Evolutionary conservation across 257 asterid genomes (phyloP).

Genomic region (Linaria vulgaris): DNA sequence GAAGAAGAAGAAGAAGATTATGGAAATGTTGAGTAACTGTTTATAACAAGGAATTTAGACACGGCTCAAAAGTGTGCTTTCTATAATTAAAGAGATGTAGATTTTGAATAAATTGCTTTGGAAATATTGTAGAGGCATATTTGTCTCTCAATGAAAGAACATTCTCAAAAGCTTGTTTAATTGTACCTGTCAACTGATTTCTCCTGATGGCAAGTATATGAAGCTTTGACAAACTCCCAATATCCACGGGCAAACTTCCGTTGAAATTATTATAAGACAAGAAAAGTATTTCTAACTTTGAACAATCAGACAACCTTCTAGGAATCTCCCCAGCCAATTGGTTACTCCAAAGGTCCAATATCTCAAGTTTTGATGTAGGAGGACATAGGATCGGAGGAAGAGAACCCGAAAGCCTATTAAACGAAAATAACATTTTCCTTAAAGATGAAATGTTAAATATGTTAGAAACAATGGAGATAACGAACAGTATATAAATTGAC

Average conservation of each 20-base stretch:
- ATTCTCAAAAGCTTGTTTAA: too few relatives aligned
- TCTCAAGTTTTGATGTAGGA: neutral
- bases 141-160: too few relatives aligned
- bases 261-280: conserved; percentile 1
- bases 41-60: too few relatives aligned
- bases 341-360: neutral
- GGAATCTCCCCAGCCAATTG: neutral
- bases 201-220: neutral
- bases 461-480: too few relatives aligned
- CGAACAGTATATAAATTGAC: too few relatives aligned
- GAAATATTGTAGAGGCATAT: too few relatives aligned
- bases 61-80: too few relatives aligned
- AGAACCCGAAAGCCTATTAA: neutral
- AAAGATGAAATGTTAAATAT: neutral
- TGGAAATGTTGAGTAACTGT: too few relatives aligned
- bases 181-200: conserved; percentile 20
- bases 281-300: neutral
- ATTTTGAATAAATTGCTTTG: too few relatives aligned
- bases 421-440: too few relatives aligned
- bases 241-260: conserved; percentile 2
- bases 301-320: neutral
- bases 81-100: too few relatives aligned
- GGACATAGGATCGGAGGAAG: neutral
- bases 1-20: too few relatives aligned
- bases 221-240: neutral